Evolutionary conservation across 2,329 filamentous ascomycete species (phyloP), one percentile per base, ranked within the genome.

Genomic region (Neofusicoccum laricinum): DNA sequence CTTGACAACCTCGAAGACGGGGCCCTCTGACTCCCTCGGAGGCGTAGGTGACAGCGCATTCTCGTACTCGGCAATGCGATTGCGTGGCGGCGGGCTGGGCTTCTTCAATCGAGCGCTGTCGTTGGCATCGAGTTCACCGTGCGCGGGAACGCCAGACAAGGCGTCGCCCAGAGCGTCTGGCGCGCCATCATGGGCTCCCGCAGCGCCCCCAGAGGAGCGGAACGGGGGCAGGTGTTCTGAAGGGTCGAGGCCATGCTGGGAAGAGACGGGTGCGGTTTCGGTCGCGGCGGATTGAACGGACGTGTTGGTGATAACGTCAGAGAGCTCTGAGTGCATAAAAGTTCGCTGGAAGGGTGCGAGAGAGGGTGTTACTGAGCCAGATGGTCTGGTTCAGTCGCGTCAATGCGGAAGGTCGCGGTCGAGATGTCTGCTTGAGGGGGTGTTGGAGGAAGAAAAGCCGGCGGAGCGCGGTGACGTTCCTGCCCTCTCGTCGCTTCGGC

Each of bases 271-370:
- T 53, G 69, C 64, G 68, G 73, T 70, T 71, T 76, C 68, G 70
- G 71, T 71, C 70, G 75, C 70, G 72, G 73, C 72, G 70, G 79
- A 72, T 71, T 76, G 68, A 69, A 75, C 71, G 66, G 73, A 72
- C 70, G 75, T 77, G 76, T 79, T 78, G 78, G 80, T 79, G 73
- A 75, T 78, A 75, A 77, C 78, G 79, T 81, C 76, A 73, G 79
- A 72, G 71, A 80, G 77, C 84, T 84, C 85, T 82, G 86, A 76
- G 83, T 86, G 86, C 86, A 89, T 89, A 88, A 84, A 88, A 88
- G 75, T 76, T 64, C 46, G 53, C 43, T 40, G 32, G 6, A 21
- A 36, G 32, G 36, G 73, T 70, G 48, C 49, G 36, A 63, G 58
- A 4, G 21, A 50, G n/a, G 7, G 19, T 43, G 15, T 40, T 40